A percentile compares a stretch with the other conserved stretches of the same genome.
Conservation (phyloP, 345 rosid species). For the Melaleuca quinquenervia region DNA sequence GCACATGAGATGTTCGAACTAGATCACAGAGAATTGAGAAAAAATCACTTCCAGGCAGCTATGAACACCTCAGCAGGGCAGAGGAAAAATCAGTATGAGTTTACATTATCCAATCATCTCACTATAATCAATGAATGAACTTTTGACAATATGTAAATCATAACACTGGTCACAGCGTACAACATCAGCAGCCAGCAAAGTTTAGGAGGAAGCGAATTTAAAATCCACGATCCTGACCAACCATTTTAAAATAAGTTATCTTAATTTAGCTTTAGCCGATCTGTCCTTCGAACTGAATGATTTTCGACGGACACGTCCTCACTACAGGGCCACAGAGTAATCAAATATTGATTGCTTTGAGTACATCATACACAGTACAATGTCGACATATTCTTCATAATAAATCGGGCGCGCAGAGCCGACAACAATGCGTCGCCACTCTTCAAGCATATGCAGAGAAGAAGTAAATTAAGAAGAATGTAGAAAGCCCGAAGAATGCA, state of each 20-base stretch:
- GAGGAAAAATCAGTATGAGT: background rate
- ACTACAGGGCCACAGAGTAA: background rate
- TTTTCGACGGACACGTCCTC: background rate
- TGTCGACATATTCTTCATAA: background rate
- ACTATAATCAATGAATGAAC: background rate
- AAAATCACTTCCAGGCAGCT: background rate
- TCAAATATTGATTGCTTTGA: background rate
- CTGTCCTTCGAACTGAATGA: background rate
- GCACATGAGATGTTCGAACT: background rate
- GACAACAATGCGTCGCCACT: background rate
- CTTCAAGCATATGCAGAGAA: background rate
- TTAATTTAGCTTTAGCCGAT: background rate
- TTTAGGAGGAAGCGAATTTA: background rate
- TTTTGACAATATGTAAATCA: background rate
- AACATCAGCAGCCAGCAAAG: background rate
- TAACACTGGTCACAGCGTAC: background rate
- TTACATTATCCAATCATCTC: background rate
- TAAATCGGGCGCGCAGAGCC: background rate
- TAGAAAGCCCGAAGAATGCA: background rate
- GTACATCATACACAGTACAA: background rate
- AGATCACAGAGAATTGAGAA: background rate
- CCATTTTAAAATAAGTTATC: background rate
- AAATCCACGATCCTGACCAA: background rate
- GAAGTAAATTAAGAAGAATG: background rate
- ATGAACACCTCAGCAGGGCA: background rate